Percentiles rank a stretch among this genome's conserved stretches.
Evolutionary conservation across 768 basidiomycete genomes (phyloP).

Genomic region (Tricholoma matsutake): DNA sequence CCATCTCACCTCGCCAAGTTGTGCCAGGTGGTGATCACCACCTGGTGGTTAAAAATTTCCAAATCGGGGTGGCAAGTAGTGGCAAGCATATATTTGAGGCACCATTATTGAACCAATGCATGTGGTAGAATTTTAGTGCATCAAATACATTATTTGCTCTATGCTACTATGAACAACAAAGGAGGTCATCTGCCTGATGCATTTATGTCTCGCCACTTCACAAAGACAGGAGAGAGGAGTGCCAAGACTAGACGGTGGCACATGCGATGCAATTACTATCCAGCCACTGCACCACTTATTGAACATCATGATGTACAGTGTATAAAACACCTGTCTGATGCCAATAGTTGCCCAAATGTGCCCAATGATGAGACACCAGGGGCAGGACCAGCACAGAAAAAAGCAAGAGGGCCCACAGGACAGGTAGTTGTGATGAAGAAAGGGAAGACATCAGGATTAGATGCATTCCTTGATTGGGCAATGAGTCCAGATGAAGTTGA

Average conservation of each 20-base stretch:
- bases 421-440: background rate
- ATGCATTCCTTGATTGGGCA: background rate
- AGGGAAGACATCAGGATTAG: background rate
- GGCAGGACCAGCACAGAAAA: background rate
- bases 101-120: background rate
- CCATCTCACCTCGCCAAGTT: too few species aligned
- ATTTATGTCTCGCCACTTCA: background rate
- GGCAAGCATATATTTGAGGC: background rate
- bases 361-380: background rate
- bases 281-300: background rate
- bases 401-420: background rate
- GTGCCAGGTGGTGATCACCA: too few species aligned
- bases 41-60: too few species aligned
- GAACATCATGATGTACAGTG: background rate
- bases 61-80: background rate
- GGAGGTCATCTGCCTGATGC: background rate
- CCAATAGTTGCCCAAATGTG: background rate
- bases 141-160: background rate
- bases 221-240: constrained; percentile 1
- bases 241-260: background rate
- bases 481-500: too few species aligned
- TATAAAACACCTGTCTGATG: background rate
- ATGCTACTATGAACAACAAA: background rate
- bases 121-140: background rate
- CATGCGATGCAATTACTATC: background rate